Base-by-base conservation (phyloP, 352 stramenopile species). In the Phytophthora palmivora region DNA sequence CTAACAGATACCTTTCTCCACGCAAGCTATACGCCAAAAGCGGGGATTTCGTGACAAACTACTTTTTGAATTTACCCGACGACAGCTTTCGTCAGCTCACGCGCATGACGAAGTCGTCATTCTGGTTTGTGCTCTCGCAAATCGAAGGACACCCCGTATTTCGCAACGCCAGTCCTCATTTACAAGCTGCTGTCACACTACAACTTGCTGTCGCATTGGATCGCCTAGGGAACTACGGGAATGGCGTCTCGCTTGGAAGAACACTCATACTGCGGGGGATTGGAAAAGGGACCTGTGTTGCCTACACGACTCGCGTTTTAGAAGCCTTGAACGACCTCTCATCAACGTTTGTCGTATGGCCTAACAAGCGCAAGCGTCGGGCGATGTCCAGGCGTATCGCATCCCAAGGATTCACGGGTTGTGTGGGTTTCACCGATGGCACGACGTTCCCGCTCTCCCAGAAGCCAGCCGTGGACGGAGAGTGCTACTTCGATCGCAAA, bases 401-500 rank as follows among this genome's bases (percentile, higher is more conserved):
- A 21, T 5, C 24, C 4, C 2, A 41, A 0, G 22, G 36, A 18
- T 57, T 47, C 36, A 47, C 24, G 9, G 49, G 48, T 0, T 56
- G 36, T 24, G 34, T 56, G 3, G n/a, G 49, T 2, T 57, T 57
- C 18, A 47, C 47, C 15, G 49, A 47, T 8, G 49, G 49, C 1
- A 48, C 49, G 14, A 57, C 49, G 16, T 47, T 57, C 16, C 36
- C 49, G 14, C 49, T 57, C 3, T 43, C 49, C 0, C 37, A 48
- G 24, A 57, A 57, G 15, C 49, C 37, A 38, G 49, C 36, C 3
- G 22, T 57, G 6, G 49, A 57, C 15, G 36, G 49, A 21, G 22
- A 57, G 16, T 48, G 36, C 24, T 57, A 39, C 36, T 57, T 57
- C 16, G 49, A 57, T 12, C 12, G 49, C 4, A 57, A 57, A 39